Base-by-base conservation (phyloP, 768 basidiomycete species). In the Rhodosporidiobolus odoratus region DNA sequence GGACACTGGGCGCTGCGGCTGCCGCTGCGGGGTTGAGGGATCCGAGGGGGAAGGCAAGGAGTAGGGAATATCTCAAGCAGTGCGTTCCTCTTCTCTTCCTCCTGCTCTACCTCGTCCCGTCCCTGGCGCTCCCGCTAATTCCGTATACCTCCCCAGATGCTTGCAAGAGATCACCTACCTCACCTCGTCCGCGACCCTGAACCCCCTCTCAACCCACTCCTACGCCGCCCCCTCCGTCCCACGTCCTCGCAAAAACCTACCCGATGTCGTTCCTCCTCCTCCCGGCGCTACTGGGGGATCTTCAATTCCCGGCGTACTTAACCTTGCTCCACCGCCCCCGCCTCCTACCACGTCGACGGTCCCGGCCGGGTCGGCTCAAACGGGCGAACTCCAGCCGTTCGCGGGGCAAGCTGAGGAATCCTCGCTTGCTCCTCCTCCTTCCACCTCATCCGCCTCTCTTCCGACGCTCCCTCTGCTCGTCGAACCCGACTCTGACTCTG, bases 121-220 rank as follows among this genome's bases (percentile, higher is more conserved):
- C 38, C 27, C 19, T 43, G 43, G 21, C 48, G 21, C 15, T 50
- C 48, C 48, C 8, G 9, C n/a, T 50, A 7, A 3, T 0, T 37
- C n/a, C 45, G 43, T 19, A 15, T 34, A 13, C 35, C 16, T 23
- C 27, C 30, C 16, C 72, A 93, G 91, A 81, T 97, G 96, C 81
- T 83, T 99, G 34, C 96, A 98, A 82, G 96, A 99, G 83, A 90
- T 99, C 75, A 91, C 91, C 19, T 99, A 99, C 80, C 83, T 99
- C 63, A 99, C 96, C 2, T 97, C 95, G 0, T 88, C 92, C 1
- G 91, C 96, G 79, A 94, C 96, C 10, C 89, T 98, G 85, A 99
- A 99, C 79, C 96, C 96, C 53, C 83, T 76, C 27, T 64, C 73
- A 12, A 65, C 68, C 10, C 64, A 70, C 38, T 74, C 73, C 47